phyloP scores from a whole-genome alignment of 2,329 filamentous ascomycete species.

The Curvularia hawaiiensis region DNA sequence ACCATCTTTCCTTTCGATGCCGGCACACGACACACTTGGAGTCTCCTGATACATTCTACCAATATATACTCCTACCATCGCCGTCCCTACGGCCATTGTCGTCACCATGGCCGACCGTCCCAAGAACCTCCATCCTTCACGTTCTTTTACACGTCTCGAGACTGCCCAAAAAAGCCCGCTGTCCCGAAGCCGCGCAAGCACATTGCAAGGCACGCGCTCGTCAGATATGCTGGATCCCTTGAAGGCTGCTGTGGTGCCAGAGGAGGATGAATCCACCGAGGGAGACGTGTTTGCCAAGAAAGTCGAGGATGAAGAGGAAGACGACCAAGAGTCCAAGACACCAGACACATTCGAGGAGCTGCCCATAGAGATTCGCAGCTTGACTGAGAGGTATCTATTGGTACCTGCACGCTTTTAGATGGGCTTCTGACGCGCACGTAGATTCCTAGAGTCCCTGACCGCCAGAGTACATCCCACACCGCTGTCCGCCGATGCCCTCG shows the following conservation, averaged over 20 bases:
- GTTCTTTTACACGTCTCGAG: constrained; percentile 58
- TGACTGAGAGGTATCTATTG: constrained; percentile 77
- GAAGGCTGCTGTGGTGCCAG: constrained; percentile 43
- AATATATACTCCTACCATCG: background rate
- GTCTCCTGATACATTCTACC: constrained; percentile 12
- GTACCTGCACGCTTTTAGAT: background rate
- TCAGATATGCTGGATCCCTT: constrained; percentile 52
- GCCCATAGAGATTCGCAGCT: constrained; percentile 88
- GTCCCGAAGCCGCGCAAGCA: constrained; percentile 53
- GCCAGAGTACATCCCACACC: constrained; percentile 86
- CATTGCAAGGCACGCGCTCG: constrained; percentile 51
- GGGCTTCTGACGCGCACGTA: constrained; percentile 51
- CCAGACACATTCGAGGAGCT: constrained; percentile 83
- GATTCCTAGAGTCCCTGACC: constrained; percentile 84
- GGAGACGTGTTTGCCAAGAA: constrained; percentile 51
- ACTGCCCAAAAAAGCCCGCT: constrained; percentile 40
- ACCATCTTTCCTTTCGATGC: constrained; percentile 30
- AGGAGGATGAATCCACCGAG: constrained; percentile 41
- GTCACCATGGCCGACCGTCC: constrained; percentile 40
- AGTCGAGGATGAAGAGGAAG: constrained; percentile 41
- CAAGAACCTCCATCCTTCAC: constrained; percentile 49
- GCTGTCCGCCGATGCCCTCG: constrained; percentile 79
- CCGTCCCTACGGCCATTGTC: constrained; percentile 1
- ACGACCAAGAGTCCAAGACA: constrained; percentile 34
- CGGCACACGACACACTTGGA: constrained; percentile 29